phyloP scores from a whole-genome alignment of 257 asterid species.

The Solanum etuberosum region DNA sequence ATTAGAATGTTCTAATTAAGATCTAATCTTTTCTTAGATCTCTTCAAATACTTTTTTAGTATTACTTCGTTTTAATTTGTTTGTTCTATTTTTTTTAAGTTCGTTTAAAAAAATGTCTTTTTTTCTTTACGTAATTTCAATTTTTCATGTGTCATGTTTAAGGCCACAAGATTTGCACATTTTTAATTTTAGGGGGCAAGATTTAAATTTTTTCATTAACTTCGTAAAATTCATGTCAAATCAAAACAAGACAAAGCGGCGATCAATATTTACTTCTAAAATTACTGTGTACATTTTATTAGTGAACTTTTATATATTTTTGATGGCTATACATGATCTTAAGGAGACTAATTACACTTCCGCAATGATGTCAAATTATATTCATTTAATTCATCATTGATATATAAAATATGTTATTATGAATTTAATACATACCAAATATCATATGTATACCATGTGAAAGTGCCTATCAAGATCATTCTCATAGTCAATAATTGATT shows the following conservation, averaged over 20 bases:
- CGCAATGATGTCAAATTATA: neutral
- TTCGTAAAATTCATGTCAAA: too few species aligned
- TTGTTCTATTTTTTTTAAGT: neutral
- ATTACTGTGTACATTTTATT: neutral
- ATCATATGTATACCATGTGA: neutral
- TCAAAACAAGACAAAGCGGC: neutral
- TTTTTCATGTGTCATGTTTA: too few species aligned
- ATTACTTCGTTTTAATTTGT: too few species aligned
- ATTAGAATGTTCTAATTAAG: neutral
- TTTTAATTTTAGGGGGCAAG: neutral
- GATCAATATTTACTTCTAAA: neutral
- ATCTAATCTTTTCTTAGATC: neutral
- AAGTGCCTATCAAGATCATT: neutral
- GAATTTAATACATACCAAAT: neutral
- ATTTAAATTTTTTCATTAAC: too few species aligned
- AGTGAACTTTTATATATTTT: neutral
- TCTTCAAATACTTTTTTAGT: neutral
- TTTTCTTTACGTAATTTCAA: too few species aligned
- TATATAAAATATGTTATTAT: neutral
- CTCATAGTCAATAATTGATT: neutral
- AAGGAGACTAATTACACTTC: neutral
- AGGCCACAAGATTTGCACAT: too few species aligned
- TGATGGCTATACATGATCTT: neutral
- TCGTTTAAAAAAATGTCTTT: too few species aligned
- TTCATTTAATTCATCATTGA: neutral